Percentiles rank a stretch among this genome's conserved stretches.
These are phyloP conservation scores for Diaporthe sp. DNA, from an alignment of 2,329 filamentous ascomycete species.

Conservation along the genomic window DNA sequence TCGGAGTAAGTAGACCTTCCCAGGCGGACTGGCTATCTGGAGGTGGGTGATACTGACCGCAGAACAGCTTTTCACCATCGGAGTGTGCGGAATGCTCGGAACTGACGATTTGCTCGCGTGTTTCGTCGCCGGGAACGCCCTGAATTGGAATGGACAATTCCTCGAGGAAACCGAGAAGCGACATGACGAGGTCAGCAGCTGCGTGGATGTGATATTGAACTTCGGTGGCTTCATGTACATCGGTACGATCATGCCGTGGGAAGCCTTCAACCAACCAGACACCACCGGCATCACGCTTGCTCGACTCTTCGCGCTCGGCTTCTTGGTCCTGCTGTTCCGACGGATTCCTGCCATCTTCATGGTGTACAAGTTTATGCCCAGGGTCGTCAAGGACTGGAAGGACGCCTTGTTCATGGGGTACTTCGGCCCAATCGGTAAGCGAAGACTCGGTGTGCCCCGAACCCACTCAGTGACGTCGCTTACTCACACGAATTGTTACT, in stretches of 20 bases:
- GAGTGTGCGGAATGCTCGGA: not conserved
- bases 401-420: not conserved
- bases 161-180: conserved; percentile 4
- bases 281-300: not conserved
- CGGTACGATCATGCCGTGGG: not conserved
- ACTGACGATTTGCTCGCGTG: not conserved
- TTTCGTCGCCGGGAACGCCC: not conserved
- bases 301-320: not conserved
- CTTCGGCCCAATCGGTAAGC: not conserved
- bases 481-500: not conserved
- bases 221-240: not conserved
- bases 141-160: not conserved
- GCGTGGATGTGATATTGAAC: not conserved
- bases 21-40: not conserved
- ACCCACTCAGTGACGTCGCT: not conserved
- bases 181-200: not conserved
- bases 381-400: not conserved
- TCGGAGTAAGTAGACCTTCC: not conserved
- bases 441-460: no score
- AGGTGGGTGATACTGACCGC: not conserved
- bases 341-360: not conserved
- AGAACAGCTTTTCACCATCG: not conserved
- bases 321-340: not conserved
- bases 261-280: not conserved
- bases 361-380: conserved; percentile 2